Evolutionary conservation across 2,329 filamentous ascomycete genomes (phyloP).

Genomic region (Fusarium gaditjirri): DNA sequence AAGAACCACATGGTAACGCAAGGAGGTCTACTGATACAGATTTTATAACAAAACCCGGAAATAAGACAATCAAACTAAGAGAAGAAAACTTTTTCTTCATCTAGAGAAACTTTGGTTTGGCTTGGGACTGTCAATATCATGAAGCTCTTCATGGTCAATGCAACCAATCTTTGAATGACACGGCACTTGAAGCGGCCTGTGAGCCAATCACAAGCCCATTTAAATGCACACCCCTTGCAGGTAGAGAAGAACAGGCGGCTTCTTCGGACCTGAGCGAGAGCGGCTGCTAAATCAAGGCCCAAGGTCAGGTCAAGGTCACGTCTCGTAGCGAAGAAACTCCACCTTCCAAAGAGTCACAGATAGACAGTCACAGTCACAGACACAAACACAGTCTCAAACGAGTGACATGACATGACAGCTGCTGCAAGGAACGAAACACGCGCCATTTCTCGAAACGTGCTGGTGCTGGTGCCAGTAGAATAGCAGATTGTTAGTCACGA

Average conservation of each 20-base stretch:
- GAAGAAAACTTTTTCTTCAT: slow-evolving; percentile 17
- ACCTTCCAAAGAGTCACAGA: slow-evolving; percentile 11
- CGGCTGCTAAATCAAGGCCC: slow-evolving; percentile 33
- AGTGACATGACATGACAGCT: slow-evolving; percentile 11
- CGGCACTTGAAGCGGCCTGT: slow-evolving; percentile 31
- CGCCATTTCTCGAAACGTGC: slow-evolving; percentile 36
- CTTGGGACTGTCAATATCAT: slow-evolving; percentile 8
- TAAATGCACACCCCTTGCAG: slow-evolving; percentile 22
- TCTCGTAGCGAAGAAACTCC: slow-evolving; percentile 14
- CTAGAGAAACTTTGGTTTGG: slow-evolving; percentile 13
- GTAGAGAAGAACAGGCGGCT: slow-evolving; percentile 24
- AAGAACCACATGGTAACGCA: slow-evolving; percentile 16
- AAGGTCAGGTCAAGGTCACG: slow-evolving; percentile 10
- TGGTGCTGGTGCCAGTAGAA: slow-evolving; percentile 13
- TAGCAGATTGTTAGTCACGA: background rate
- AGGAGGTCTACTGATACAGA: background rate
- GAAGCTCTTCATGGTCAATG: slow-evolving; percentile 24
- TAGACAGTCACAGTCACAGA: slow-evolving; percentile 6
- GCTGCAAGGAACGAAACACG: slow-evolving; percentile 34
- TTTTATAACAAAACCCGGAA: slow-evolving; percentile 15
- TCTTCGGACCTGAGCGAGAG: slow-evolving; percentile 37
- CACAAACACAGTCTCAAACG: slow-evolving; percentile 15
- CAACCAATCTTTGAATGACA: slow-evolving; percentile 40
- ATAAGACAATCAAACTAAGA: background rate
- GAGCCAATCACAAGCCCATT: slow-evolving; percentile 37